Evolutionary conservation across 176 grass and related monocot species (phyloP).

Genomic region (Juncus effusus): DNA sequence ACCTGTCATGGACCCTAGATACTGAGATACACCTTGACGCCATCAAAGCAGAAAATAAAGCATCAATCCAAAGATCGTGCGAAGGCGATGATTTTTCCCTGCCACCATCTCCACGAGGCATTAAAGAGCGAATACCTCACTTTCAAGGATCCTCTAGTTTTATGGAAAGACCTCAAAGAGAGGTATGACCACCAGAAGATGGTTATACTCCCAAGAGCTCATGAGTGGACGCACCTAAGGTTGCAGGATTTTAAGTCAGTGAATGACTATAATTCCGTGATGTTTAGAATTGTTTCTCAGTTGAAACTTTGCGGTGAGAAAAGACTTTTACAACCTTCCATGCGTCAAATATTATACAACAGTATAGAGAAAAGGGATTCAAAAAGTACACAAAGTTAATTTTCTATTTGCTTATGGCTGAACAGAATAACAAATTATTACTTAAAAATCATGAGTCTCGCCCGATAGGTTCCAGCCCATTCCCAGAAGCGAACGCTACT

Average conservation of each 20-base stretch:
- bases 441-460: slow-evolving; percentile 6
- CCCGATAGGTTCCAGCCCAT: neutral
- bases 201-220: slow-evolving; percentile 16
- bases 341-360: neutral
- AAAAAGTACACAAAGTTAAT: slow-evolving; percentile 9
- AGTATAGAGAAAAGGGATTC: slow-evolving; percentile 5
- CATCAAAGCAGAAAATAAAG: too few relatives aligned
- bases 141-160: neutral
- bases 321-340: too few relatives aligned
- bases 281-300: slow-evolving; percentile 6
- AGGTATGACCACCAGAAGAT: slow-evolving; percentile 7
- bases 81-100: neutral
- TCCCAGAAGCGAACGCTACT: slow-evolving; percentile 22
- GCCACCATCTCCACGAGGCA: slow-evolving; percentile 5
- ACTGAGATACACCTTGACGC: too few relatives aligned
- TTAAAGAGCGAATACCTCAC: slow-evolving; percentile 7
- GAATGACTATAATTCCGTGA: slow-evolving; percentile 6
- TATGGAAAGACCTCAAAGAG: slow-evolving; percentile 1
- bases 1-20: too few relatives aligned
- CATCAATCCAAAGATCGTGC: too few relatives aligned
- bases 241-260: slow-evolving; percentile 27
- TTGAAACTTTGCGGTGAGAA: slow-evolving; percentile 17
- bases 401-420: neutral
- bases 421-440: neutral
- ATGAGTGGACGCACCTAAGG: slow-evolving; percentile 8